Conservation (phyloP, 306 rosid species). For the Vigna reflexopilosa region DNA sequence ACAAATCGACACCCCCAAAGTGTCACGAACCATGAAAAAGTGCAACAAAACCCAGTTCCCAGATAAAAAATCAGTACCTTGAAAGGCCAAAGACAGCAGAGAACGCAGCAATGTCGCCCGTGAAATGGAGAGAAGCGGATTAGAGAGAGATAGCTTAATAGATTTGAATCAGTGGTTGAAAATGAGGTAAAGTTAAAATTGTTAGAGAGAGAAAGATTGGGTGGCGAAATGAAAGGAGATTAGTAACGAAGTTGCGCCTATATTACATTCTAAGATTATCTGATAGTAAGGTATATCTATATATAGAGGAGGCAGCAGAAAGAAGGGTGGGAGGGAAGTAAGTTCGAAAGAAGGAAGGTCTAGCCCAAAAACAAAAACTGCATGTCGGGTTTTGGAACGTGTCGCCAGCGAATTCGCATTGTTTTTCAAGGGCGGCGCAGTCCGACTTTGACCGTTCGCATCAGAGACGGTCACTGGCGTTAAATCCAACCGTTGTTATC, state of each 20-base stretch:
- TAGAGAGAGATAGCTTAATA: conserved; percentile 11
- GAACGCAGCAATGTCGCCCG: conserved; percentile 50
- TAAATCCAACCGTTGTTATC: background rate
- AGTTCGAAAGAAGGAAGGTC: conserved; percentile 10
- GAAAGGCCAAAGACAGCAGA: conserved; percentile 51
- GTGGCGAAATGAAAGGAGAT: background rate
- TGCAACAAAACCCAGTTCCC: conserved; percentile 37
- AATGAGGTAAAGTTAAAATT: background rate
- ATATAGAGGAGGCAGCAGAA: background rate
- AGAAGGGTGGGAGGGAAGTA: conserved; percentile 30
- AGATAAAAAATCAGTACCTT: conserved; percentile 47
- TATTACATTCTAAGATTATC: background rate
- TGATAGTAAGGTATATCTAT: background rate
- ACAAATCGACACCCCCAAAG: background rate
- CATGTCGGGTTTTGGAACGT: background rate
- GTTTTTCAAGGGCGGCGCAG: conserved; percentile 43
- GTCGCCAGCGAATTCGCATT: background rate
- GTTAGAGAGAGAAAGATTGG: background rate
- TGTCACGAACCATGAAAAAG: background rate
- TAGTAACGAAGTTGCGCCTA: background rate
- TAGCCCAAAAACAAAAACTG: background rate
- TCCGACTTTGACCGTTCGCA: conserved; percentile 38
- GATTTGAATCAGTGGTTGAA: background rate
- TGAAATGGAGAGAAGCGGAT: conserved; percentile 29
- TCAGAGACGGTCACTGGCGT: background rate